A percentile compares a stretch with the other conserved stretches of the same genome.
phyloP scores from a whole-genome alignment of 257 asterid genomes.

The Solanum sitiens region DNA sequence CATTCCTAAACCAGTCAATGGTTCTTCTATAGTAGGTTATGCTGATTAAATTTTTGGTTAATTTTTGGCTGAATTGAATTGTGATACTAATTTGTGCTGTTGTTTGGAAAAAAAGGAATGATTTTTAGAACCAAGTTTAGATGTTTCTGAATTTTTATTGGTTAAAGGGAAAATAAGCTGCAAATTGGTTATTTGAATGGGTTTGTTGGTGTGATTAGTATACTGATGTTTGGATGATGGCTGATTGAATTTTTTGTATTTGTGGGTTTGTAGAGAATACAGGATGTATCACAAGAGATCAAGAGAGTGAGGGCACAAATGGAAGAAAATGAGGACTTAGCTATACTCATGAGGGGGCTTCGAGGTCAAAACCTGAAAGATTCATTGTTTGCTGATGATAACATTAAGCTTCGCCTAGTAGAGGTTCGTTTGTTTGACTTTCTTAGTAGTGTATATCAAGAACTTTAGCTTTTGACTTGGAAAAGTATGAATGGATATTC shows the following conservation, averaged over 20 bases:
- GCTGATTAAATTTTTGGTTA: neutral
- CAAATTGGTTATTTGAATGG: neutral
- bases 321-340: slow-evolving; percentile 92
- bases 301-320: slow-evolving; percentile 93
- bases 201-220: neutral
- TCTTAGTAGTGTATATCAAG: neutral
- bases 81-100: neutral
- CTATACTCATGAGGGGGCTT: slow-evolving; percentile 91
- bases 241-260: slow-evolving; percentile 2
- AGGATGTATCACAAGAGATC: slow-evolving; percentile 84
- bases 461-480: neutral
- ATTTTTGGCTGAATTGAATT: neutral
- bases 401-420: slow-evolving; percentile 78
- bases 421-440: slow-evolving; percentile 43
- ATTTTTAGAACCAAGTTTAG: neutral
- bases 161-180: neutral
- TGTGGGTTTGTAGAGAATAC: slow-evolving; percentile 70
- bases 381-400: slow-evolving; percentile 67
- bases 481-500: neutral
- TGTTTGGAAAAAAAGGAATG: neutral
- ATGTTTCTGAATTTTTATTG: neutral
- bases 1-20: slow-evolving; percentile 35
- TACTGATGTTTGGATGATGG: neutral
- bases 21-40: slow-evolving; percentile 49
- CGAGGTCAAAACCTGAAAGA: slow-evolving; percentile 92